A percentile compares a stretch with the other conserved stretches of the same genome.
Conservation (phyloP, 495 filamentous ascomycete genomes). For the Xylaria telfairii region DNA sequence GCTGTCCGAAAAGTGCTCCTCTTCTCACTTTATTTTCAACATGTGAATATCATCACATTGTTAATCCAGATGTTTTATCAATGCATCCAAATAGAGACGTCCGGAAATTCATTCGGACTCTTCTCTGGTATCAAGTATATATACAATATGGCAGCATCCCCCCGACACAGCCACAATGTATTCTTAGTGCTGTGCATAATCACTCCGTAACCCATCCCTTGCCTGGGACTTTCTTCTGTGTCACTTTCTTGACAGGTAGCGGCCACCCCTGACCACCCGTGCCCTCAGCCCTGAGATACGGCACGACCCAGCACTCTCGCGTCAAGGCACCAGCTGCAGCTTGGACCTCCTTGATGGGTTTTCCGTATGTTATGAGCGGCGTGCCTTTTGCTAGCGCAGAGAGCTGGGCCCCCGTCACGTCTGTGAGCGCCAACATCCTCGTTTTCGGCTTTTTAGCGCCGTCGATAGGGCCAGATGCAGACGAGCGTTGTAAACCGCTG, state of each 20-base stretch:
- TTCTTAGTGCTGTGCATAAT: neutral
- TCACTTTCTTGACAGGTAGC: conserved; percentile 79
- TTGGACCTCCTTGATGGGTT: conserved; percentile 79
- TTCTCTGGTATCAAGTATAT: neutral
- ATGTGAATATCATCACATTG: neutral
- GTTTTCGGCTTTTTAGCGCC: conserved; percentile 70
- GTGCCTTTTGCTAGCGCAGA: conserved; percentile 82
- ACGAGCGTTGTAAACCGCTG: conserved; percentile 76
- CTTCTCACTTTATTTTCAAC: neutral
- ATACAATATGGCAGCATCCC: neutral
- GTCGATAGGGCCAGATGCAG: conserved; percentile 48
- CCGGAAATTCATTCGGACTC: neutral
- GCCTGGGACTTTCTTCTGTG: conserved; percentile 73
- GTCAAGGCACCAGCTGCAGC: conserved; percentile 59
- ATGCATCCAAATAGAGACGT: neutral
- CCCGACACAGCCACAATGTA: neutral
- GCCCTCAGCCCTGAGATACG: conserved; percentile 68
- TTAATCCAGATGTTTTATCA: neutral
- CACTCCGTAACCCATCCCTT: conserved; percentile 70
- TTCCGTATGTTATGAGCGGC: conserved; percentile 82
- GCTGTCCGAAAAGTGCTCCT: neutral
- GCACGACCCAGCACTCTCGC: conserved; percentile 83
- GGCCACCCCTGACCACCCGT: conserved; percentile 78
- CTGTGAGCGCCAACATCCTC: conserved; percentile 85
- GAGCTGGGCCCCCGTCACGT: conserved; percentile 76